These are phyloP conservation scores for Apostasia ramifera DNA, from an alignment of 106 monocot genomes.

Conservation along the genomic window DNA sequence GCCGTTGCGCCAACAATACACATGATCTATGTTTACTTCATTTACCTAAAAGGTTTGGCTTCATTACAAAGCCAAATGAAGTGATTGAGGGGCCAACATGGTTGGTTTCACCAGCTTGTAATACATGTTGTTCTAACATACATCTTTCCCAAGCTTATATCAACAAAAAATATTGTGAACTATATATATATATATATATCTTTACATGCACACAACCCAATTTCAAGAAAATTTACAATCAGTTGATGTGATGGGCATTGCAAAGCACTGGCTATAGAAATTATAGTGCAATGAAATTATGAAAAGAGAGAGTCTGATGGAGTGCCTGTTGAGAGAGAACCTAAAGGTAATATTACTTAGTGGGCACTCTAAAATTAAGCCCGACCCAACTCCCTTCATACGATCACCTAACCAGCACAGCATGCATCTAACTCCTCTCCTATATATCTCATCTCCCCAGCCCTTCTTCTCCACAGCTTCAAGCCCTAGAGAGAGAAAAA, in stretches of 20 bases:
- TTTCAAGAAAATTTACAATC: no score
- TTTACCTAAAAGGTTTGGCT: neutral
- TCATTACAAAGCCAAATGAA: neutral
- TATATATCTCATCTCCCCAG: slow-evolving; percentile 4
- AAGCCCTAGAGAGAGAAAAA: neutral
- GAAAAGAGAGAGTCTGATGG: neutral
- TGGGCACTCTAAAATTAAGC: slow-evolving; percentile 31
- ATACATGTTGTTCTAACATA: no score
- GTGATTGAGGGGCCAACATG: neutral
- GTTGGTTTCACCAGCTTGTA: neutral
- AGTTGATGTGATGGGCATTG: no score
- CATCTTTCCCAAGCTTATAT: no score
- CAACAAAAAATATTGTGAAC: no score
- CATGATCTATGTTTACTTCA: neutral
- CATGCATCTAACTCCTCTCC: neutral
- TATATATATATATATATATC: no score
- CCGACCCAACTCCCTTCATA: slow-evolving; percentile 19
- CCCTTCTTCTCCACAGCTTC: neutral
- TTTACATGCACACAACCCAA: no score
- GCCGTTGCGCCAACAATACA: no score
- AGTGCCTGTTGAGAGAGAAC: no score
- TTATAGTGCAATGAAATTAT: neutral
- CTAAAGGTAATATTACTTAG: slow-evolving; percentile 16
- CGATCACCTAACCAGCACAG: slow-evolving; percentile 16
- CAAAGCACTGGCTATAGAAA: no score